A percentile compares a stretch with the other conserved stretches of the same genome.
Conservation (phyloP, 352 stramenopile species). For the Blastocystis sp. region DNA sequence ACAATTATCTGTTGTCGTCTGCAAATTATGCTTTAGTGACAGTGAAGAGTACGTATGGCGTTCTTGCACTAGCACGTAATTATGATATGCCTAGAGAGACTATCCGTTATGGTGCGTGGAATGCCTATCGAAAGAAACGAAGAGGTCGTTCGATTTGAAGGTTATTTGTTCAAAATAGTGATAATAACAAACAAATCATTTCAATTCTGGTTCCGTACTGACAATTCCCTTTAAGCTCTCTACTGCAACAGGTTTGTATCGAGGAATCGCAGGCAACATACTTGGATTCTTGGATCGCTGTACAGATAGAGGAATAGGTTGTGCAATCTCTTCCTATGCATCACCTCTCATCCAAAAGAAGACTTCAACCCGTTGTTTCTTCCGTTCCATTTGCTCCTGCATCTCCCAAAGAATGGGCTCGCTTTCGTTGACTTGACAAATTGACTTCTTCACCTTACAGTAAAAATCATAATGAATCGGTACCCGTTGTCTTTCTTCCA, state of each 20-base stretch:
- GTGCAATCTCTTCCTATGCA: background rate
- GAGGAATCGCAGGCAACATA: slow-evolving; percentile 8
- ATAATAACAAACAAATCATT: slow-evolving; percentile 56
- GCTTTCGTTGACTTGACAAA: slow-evolving; percentile 6
- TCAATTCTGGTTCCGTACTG: background rate
- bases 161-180: no score
- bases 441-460: slow-evolving; percentile 38
- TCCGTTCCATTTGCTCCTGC: slow-evolving; percentile 12
- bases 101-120: slow-evolving; percentile 4
- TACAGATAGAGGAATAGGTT: background rate
- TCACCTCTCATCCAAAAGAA: background rate
- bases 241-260: slow-evolving; percentile 8
- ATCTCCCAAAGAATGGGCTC: slow-evolving; percentile 5
- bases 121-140: background rate
- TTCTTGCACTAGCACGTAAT: slow-evolving; percentile 8
- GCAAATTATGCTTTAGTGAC: background rate
- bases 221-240: slow-evolving; percentile 1
- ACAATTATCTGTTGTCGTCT: slow-evolving; percentile 44
- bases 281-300: background rate
- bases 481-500: slow-evolving; percentile 24
- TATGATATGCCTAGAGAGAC: slow-evolving; percentile 22
- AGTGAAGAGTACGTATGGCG: background rate
- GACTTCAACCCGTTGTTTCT: slow-evolving; percentile 8
- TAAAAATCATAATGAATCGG: background rate
- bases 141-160: no score